A percentile compares a stretch with the other conserved stretches of the same genome.
phyloP scores from a whole-genome alignment of 1,284 basidiomycete species.

The Trametes sp. region DNA sequence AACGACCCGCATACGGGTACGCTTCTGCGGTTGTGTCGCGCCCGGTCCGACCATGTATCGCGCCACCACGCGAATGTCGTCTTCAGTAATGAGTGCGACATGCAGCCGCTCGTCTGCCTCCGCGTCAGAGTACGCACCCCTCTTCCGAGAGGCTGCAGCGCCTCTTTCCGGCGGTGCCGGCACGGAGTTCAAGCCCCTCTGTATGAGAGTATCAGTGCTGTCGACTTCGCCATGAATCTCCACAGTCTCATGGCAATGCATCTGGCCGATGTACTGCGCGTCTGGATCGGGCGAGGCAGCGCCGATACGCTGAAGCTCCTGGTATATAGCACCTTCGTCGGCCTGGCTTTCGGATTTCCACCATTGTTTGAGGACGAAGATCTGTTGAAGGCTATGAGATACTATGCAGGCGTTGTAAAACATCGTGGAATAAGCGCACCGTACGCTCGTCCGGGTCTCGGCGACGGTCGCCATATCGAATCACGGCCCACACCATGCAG shows the following conservation, averaged over 20 bases:
- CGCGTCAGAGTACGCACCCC: background rate
- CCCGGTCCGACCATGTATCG: no score
- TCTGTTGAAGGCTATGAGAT: background rate
- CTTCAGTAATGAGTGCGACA: no score
- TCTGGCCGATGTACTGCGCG: slow-evolving; percentile 1
- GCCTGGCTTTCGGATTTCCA: slow-evolving; percentile 1
- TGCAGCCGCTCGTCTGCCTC: no score
- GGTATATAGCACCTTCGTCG: background rate
- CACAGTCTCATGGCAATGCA: slow-evolving; percentile 3
- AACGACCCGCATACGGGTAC: slow-evolving; percentile 5
- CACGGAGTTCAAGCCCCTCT: background rate
- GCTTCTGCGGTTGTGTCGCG: no score
- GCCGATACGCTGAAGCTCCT: background rate
- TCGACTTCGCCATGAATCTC: slow-evolving; percentile 3
- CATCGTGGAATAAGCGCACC: background rate
- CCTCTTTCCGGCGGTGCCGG: no score
- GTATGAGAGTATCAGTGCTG: slow-evolving; percentile 8
- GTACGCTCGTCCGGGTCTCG: background rate
- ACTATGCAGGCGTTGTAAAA: background rate
- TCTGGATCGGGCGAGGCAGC: background rate
- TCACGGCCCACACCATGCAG: slow-evolving; percentile 5
- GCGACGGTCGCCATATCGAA: slow-evolving; percentile 3
- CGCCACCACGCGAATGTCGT: no score
- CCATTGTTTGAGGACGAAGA: slow-evolving; percentile 2
- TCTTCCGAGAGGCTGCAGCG: slow-evolving; percentile 1